phyloP scores from a whole-genome alignment of 2,329 filamentous ascomycete genomes.

The Nothophoma quercina region DNA sequence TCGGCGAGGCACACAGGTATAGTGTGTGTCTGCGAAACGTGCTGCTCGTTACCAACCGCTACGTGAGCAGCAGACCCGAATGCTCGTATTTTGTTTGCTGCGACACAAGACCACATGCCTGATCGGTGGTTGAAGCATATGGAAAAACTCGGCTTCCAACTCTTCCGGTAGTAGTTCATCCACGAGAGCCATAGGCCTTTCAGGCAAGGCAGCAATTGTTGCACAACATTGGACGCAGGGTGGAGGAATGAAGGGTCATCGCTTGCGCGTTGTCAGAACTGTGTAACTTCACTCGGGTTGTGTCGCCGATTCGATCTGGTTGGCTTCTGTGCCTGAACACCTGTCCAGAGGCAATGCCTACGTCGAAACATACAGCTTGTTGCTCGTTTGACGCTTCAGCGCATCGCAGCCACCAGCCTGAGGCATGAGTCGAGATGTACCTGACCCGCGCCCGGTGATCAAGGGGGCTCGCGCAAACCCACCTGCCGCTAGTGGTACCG shows the following conservation, averaged over 20 bases:
- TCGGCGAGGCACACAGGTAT: conserved; percentile 15
- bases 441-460: background rate
- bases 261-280: conserved; percentile 7
- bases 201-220: conserved; percentile 13
- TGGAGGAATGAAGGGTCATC: conserved; percentile 13
- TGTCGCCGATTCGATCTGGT: background rate
- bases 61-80: background rate
- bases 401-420: conserved; percentile 2
- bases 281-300: conserved; percentile 3
- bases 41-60: background rate
- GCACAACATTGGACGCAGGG: conserved; percentile 5
- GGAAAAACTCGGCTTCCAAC: background rate
- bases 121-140: background rate
- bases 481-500: conserved; percentile 13
- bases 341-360: background rate
- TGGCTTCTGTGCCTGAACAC: background rate
- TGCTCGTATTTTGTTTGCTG: background rate
- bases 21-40: background rate
- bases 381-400: background rate
- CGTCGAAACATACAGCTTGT: background rate
- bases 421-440: background rate
- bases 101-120: conserved; percentile 8
- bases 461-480: conserved; percentile 10
- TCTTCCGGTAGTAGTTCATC: background rate
- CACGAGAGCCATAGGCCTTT: background rate